These are phyloP conservation scores for Smittium culicis DNA, from an alignment of 371 early-diverging fungal species.

Conservation along the genomic window DNA sequence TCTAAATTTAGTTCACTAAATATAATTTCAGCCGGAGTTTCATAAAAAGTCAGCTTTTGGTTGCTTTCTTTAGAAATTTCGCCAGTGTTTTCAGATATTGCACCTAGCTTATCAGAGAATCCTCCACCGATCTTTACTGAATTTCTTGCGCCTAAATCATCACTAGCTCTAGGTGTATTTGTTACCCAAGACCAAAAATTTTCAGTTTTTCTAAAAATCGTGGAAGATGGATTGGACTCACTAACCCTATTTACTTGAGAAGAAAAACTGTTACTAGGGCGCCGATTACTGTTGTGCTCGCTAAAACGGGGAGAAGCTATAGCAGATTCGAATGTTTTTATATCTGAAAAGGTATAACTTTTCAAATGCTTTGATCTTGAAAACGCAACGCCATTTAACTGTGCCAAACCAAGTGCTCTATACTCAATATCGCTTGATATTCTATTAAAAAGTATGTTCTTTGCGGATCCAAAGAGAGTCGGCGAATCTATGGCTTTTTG, in stretches of 20 bases:
- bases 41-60: background rate
- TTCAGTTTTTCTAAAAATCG: background rate
- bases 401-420: conserved; percentile 6
- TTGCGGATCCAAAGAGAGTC: background rate
- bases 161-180: background rate
- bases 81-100: background rate
- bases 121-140: conserved; percentile 5
- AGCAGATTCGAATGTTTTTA: background rate
- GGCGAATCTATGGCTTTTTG: too few relatives aligned
- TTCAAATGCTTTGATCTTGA: background rate
- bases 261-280: background rate
- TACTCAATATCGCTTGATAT: conserved; percentile 11
- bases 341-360: background rate
- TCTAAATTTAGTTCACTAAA: conserved; percentile 64
- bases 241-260: background rate
- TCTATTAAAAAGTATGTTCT: background rate
- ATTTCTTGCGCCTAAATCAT: background rate
- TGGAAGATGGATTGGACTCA: background rate
- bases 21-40: conserved; percentile 52
- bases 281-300: background rate
- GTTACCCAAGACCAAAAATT: background rate
- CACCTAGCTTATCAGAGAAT: conserved; percentile 3
- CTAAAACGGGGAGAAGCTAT: background rate
- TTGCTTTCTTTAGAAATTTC: background rate
- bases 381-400: conserved; percentile 8